Evolutionary conservation across 345 rosid species (phyloP), one percentile per base, ranked within the genome.

Genomic region (Hibiscus syriacus): DNA sequence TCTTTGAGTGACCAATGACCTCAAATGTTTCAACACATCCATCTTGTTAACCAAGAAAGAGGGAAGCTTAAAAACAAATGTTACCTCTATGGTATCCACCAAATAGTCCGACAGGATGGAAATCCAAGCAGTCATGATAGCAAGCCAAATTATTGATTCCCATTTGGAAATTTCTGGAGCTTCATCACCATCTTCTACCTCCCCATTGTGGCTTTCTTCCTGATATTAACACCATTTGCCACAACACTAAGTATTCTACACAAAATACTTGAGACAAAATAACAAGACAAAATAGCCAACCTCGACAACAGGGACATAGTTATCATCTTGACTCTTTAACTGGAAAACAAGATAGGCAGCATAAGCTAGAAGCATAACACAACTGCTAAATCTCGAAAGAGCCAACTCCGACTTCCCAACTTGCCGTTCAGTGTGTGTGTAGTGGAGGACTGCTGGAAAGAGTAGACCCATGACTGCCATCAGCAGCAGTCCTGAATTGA

Each of bases 401-500:
- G 90, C 81, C 74, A 92, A 78, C 78, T 92, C 97, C 14, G 98
- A 90, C 56, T 83, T 84, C 59, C 96, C 97, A 71, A 76, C 80
- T 70, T 86, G 96, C 73, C 90, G 90, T 74, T n/a, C n/a, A n/a
- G n/a, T n/a, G n/a, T n/a, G n/a, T n/a, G n/a, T n/a, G n/a, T n/a
- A n/a, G n/a, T n/a, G n/a, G n/a, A 92, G 90, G 64, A 92, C 96
- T 48, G 98, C 88, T 7, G 98, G 98, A 77, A 92, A 92, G 30
- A 90, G 92, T 27, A 92, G 74, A 57, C 98, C 92, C 98, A 92
- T 92, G 57, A 92, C 98, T 26, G 98, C 90, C 98, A 92, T 92
- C 78, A 92, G 73, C 74, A 92, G 82, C 85, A 92, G 73, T 30
- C 98, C 97, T 1, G 98, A 92, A 80, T 79, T 87, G 71, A 90